Evolutionary conservation across 192 early-diverging fungal genomes (phyloP), one percentile per base, ranked within the genome.

Genomic region (Backusella westeae): DNA sequence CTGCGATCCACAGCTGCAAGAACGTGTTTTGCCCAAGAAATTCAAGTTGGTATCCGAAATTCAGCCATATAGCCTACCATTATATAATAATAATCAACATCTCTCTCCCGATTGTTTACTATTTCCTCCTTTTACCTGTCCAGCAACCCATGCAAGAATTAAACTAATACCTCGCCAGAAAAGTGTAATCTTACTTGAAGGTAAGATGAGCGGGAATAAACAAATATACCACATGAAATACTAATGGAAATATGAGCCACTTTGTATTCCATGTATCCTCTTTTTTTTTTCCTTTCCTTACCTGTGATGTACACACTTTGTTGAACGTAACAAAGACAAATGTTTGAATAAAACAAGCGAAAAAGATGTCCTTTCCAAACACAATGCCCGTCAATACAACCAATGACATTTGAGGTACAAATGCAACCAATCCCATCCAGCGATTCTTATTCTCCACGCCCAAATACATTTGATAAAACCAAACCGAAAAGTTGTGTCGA

Each of bases 141-240:
- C 85, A 12, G 74, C 86, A 34, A 94, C 83, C 96, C 96, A 97
- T 6, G 87, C 75, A 1, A 77, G 79, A 7, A 96, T 67, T 34
- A 94, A 72, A 34, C 75, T 52, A 23, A 91, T 34, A 0, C 91
- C 92, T 21, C 80, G 81, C 77, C 84, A 85, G 36, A 75, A 69
- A 12, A 92, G 74, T 21, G 65, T 71, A 14, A 91, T 76, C 6
- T 76, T 74, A 39, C 84, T 91, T 38, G 79, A 88, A 15, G 94
- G 96, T 74, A 97, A 85, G 17, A 97, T 86, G 9, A 98, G 76
- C 26, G 98, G 98, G 34, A 98, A 82, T 21, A 97, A 86, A 82
- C 94, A 95, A 17, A 98, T 89, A 79, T 98, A 98, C 98, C 98
- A 99, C 96, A 99, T 97, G 81, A 99, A 99, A 77, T 99, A 99